These are phyloP conservation scores for Alternaria arbusti DNA, from an alignment of 2,329 filamentous ascomycete genomes.

Conservation along the genomic window DNA sequence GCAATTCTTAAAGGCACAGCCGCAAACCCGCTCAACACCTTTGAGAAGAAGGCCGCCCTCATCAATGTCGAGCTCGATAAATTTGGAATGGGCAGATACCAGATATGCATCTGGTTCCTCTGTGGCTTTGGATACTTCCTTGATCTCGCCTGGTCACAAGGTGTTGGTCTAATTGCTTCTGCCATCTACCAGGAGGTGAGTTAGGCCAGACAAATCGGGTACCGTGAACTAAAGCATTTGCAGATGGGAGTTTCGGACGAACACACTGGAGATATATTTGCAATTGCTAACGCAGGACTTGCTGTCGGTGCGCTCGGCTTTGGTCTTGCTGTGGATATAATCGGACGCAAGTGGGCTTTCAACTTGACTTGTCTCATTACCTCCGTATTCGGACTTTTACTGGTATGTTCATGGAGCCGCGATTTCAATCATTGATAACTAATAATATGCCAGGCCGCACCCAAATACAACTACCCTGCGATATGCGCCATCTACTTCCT, in stretches of 20 bases:
- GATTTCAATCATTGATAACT: background rate
- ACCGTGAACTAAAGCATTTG: background rate
- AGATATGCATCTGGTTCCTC: constrained; percentile 42
- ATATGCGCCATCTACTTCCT: constrained; percentile 39
- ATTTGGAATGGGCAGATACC: constrained; percentile 38
- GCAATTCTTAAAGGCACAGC: constrained; percentile 37
- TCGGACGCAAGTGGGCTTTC: constrained; percentile 38
- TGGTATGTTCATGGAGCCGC: constrained; percentile 14
- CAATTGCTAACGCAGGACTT: constrained; percentile 37
- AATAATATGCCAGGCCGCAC: constrained; percentile 27
- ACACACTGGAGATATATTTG: constrained; percentile 33
- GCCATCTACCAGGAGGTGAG: constrained; percentile 40
- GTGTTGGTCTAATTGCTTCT: constrained; percentile 34
- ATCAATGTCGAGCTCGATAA: constrained; percentile 40
- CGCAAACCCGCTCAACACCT: constrained; percentile 32
- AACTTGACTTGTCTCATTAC: constrained; percentile 39
- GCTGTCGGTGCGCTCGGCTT: constrained; percentile 37
- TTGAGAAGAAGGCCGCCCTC: constrained; percentile 41
- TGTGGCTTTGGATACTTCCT: constrained; percentile 42
- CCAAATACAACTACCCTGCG: constrained; percentile 38
- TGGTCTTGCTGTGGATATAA: constrained; percentile 34
- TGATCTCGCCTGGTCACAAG: constrained; percentile 40
- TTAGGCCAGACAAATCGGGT: background rate
- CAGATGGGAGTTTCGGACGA: constrained; percentile 22
- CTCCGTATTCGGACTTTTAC: constrained; percentile 30